Evolutionary conservation across 495 filamentous ascomycete genomes (phyloP), one percentile per base, ranked within the genome.

Genomic region (Penicillium goetzii): DNA sequence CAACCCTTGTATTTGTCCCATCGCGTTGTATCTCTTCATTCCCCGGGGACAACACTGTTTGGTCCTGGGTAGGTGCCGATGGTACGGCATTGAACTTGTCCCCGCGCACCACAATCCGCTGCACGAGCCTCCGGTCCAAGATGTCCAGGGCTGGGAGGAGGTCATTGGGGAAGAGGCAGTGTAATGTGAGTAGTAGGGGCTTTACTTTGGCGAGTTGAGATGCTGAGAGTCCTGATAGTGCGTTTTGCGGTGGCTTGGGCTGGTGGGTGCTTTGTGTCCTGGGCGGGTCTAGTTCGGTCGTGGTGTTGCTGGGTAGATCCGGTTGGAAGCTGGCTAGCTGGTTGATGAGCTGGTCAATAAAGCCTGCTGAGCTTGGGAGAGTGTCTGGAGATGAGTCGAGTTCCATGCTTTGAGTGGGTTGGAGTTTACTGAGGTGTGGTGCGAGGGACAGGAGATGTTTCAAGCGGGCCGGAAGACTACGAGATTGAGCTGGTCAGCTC

Each of bases 121-220:
- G 86, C 15, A 95, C 87, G 0, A 92, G 79, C 8, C 81, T 73
- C 11, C 92, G 82, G 69, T 97, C 93, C 5, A 97, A 81, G 1
- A 96, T 81, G 68, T 96, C 92, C 2, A 97, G 82, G 0, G 92
- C 91, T 4, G 90, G 89, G 0, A 96, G 85, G 21, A 87, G 69
- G 26, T 81, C 80, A 59, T 80, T 81, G 2, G 84, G 84, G 47
- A 85, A 81, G 4, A 87, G 72, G 50, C 78, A 83, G 70, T 86
- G 84, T 17, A 87, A 75, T 11, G 83, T 83, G 32, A 85, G 64
- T 60, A 87, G 68, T 19, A 83, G 49, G 32, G 79, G 73, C 60
- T 81, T 83, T 2, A 72, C 61, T 54, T 65, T 63, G 23, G 68
- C 36, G 5, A 68, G 41, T 14, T 72, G 58, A 47, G 64, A 41